Percentiles rank a stretch among this genome's conserved stretches.
These are phyloP conservation scores for Ophiostoma angusticollis DNA, from an alignment of 2,329 filamentous ascomycete species.

Conservation along the genomic window DNA sequence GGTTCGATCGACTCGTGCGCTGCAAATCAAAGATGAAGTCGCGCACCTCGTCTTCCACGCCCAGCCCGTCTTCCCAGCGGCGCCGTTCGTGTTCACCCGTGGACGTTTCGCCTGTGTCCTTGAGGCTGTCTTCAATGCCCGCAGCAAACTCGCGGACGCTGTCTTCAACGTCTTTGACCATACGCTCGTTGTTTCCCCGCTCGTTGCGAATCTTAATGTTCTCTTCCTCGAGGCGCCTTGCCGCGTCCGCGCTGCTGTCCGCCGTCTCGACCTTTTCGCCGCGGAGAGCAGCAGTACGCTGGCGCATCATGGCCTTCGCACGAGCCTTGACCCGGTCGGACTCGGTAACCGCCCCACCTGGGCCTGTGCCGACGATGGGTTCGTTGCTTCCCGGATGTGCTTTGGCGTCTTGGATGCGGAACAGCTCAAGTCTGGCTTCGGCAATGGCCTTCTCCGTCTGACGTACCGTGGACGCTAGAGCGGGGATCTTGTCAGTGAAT, in stretches of 20 bases:
- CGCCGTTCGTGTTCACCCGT: constrained; percentile 80
- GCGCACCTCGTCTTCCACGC: constrained; percentile 90
- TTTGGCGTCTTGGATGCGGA: constrained; percentile 87
- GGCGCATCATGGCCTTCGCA: constrained; percentile 97
- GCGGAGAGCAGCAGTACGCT: constrained; percentile 81
- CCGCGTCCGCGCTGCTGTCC: constrained; percentile 63
- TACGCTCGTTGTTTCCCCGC: constrained; percentile 85
- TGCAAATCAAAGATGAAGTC: constrained; percentile 98
- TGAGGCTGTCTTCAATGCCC: constrained; percentile 75
- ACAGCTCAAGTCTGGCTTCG: constrained; percentile 81
- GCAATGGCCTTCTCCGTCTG: constrained; percentile 85
- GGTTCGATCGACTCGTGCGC: constrained; percentile 65
- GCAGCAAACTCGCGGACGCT: constrained; percentile 81
- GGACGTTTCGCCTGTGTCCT: constrained; percentile 63
- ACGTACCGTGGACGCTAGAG: constrained; percentile 83
- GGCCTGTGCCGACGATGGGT: constrained; percentile 80
- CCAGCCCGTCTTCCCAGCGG: constrained; percentile 90
- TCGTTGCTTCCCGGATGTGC: constrained; percentile 71
- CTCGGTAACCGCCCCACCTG: constrained; percentile 81
- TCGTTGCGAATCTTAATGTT: constrained; percentile 69
- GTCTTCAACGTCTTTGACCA: constrained; percentile 94
- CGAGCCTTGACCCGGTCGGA: constrained; percentile 88
- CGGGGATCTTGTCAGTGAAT: constrained; percentile 78
- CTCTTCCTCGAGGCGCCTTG: constrained; percentile 81
- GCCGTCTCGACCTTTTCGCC: constrained; percentile 62